Evolutionary conservation across 306 rosid species (phyloP).

Genomic region (Castanea sativa): DNA sequence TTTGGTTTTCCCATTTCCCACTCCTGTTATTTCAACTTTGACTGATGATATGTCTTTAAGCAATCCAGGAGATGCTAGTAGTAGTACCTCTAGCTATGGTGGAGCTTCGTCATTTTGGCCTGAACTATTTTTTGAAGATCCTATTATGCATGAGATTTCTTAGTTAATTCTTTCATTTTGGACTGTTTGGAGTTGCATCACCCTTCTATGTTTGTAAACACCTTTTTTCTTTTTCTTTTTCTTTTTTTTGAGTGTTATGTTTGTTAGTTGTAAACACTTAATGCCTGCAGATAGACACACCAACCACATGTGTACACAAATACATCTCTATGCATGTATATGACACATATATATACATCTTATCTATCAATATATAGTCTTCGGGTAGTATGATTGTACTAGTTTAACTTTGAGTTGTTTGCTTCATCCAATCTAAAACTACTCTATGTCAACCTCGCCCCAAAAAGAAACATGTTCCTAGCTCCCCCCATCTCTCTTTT

Average conservation of each 20-base stretch:
- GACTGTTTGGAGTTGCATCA: constrained; percentile 15
- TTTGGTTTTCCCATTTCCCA: constrained; percentile 34
- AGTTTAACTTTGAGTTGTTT: not conserved
- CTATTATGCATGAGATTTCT: constrained; percentile 43
- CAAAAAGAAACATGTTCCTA: too few species aligned
- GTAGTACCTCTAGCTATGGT: constrained; percentile 56
- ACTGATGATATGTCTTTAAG: constrained; percentile 13
- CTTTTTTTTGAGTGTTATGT: too few species aligned
- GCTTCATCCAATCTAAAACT: not conserved
- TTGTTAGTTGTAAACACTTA: constrained; percentile 3
- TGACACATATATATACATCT: not conserved
- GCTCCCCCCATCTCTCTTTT: not conserved
- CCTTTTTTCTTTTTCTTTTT: not conserved
- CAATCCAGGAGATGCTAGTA: constrained; percentile 51
- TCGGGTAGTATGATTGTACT: not conserved
- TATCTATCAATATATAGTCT: not conserved
- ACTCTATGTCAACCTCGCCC: not conserved
- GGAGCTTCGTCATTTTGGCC: constrained; percentile 61
- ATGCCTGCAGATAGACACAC: constrained; percentile 21
- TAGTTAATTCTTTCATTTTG: constrained; percentile 27
- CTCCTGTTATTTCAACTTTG: constrained; percentile 31
- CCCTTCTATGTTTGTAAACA: constrained; percentile 15
- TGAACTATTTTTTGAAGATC: constrained; percentile 46
- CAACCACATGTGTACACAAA: not conserved
- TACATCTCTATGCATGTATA: not conserved